Base-by-base conservation (phyloP, 106 monocot genomes). In the Phalaenopsis aphrodite region DNA sequence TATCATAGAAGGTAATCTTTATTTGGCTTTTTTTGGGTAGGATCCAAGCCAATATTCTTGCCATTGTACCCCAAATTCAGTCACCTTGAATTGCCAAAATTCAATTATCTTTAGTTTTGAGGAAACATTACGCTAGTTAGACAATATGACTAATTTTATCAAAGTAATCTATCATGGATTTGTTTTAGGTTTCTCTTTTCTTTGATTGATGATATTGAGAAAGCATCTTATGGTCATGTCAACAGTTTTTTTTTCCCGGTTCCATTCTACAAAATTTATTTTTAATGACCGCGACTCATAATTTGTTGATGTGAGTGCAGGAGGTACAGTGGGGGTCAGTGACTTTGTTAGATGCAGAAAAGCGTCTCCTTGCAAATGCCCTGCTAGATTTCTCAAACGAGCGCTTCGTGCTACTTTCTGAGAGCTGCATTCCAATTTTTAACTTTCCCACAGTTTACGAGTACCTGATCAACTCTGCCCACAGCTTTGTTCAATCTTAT, bases 311-410 rank as follows among this genome's bases (percentile, higher is more conserved):
- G 12, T 52, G 39, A 10, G 37, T 79, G 12, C 75, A 84, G 79
- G 84, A 84, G 3, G 85, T 81, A 12, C 47, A 47, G 48, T 85
- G 85, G 85, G 85, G 85, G 39, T 81, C 85, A 4, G 71, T 78
- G 57, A 57, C 78, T 2, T 23, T 85, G 42, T 78, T 85, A 5
- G 85, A 81, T 23, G 85, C 85, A 1, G 85, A 85, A 58, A 85
- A 81, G 57, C 85, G 85, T 5, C 85, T 85, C 2, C 46, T 85
- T 18, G 85, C 81, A 69, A 85, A 85, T 38, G 85, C 85, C 1
- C 55, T 85, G 18, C 81, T 85, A 17, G 85, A 85, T 74, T 85
- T 85, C 73, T 81, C 85, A 7, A 85, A 85, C 23, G 81, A 85
- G 56, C 85, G 81, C 15, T 85, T 85, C 17, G 81, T 85, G 10